phyloP scores from a whole-genome alignment of 352 stramenopile genomes.

The Thraustotheca clavata region DNA sequence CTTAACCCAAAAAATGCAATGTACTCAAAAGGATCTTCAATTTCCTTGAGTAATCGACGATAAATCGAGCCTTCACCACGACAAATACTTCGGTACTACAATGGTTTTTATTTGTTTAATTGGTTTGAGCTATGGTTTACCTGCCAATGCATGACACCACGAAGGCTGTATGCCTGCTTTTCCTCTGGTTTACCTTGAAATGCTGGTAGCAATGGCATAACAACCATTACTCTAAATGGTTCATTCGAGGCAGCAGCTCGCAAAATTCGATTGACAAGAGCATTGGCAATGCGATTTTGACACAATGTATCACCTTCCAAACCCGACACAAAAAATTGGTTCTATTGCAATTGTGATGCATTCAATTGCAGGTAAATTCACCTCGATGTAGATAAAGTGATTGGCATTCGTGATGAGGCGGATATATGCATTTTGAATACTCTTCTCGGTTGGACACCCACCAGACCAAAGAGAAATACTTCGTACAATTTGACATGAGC shows the following conservation, averaged over 20 bases:
- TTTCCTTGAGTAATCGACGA: slow-evolving; percentile 63
- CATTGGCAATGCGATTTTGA: slow-evolving; percentile 77
- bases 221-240: slow-evolving; percentile 73
- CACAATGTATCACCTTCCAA: slow-evolving; percentile 72
- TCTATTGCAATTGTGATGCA: slow-evolving; percentile 27
- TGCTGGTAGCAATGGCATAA: slow-evolving; percentile 76
- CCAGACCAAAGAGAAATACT: slow-evolving; percentile 78
- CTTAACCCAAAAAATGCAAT: slow-evolving; percentile 80
- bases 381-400: slow-evolving; percentile 89
- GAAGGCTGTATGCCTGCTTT: slow-evolving; percentile 72
- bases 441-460: slow-evolving; percentile 68
- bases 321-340: slow-evolving; percentile 85
- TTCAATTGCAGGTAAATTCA: slow-evolving; percentile 29
- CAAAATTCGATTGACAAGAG: slow-evolving; percentile 64
- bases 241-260: slow-evolving; percentile 73
- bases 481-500: slow-evolving; percentile 57
- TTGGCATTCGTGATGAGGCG: slow-evolving; percentile 77
- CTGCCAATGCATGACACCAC: slow-evolving; percentile 80
- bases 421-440: slow-evolving; percentile 87
- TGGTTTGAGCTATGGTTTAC: background rate
- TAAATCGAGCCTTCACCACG: slow-evolving; percentile 78
- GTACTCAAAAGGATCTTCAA: slow-evolving; percentile 78
- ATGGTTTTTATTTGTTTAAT: background rate
- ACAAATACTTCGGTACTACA: slow-evolving; percentile 73
- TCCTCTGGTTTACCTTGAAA: slow-evolving; percentile 73